These are phyloP conservation scores for Saksenaea oblongispora DNA, from an alignment of 371 early-diverging fungal genomes.

Conservation along the genomic window DNA sequence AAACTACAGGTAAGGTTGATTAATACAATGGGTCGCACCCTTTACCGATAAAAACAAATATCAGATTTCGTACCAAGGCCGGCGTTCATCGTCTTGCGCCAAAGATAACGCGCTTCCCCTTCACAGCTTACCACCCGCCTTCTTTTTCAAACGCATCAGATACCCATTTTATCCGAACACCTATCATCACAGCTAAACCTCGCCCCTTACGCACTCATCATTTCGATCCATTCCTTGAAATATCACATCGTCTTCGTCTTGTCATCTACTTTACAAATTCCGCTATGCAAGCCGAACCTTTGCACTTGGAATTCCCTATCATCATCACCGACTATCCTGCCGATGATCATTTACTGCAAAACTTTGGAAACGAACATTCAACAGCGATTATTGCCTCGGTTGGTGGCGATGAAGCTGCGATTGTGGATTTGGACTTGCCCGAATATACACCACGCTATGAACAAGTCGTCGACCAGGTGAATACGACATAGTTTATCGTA, in stretches of 20 bases:
- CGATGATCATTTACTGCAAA: neutral
- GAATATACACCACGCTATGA: slow-evolving; percentile 52
- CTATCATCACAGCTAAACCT: slow-evolving; percentile 24
- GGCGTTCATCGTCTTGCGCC: slow-evolving; percentile 43
- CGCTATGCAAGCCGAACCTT: slow-evolving; percentile 17
- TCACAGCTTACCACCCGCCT: slow-evolving; percentile 37
- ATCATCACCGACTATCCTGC: slow-evolving; percentile 47
- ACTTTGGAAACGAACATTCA: neutral
- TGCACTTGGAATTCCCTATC: slow-evolving; percentile 40
- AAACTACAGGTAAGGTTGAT: slow-evolving; percentile 33
- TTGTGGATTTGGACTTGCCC: slow-evolving; percentile 46
- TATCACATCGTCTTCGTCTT: slow-evolving; percentile 34
- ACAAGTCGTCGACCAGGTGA: neutral
- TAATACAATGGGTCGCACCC: neutral
- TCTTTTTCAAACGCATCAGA: slow-evolving; percentile 37
- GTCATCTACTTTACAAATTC: slow-evolving; percentile 32
- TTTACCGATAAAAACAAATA: neutral
- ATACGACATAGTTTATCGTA: neutral
- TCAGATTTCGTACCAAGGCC: slow-evolving; percentile 39
- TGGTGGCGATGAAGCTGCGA: slow-evolving; percentile 46
- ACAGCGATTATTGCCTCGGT: slow-evolving; percentile 4
- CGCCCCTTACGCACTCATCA: slow-evolving; percentile 36
- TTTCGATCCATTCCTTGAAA: slow-evolving; percentile 45
- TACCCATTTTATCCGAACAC: slow-evolving; percentile 45
- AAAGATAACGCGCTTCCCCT: slow-evolving; percentile 32